These are phyloP conservation scores for Phlebiopsis gigantea DNA, from an alignment of 768 basidiomycete genomes.

Conservation along the genomic window DNA sequence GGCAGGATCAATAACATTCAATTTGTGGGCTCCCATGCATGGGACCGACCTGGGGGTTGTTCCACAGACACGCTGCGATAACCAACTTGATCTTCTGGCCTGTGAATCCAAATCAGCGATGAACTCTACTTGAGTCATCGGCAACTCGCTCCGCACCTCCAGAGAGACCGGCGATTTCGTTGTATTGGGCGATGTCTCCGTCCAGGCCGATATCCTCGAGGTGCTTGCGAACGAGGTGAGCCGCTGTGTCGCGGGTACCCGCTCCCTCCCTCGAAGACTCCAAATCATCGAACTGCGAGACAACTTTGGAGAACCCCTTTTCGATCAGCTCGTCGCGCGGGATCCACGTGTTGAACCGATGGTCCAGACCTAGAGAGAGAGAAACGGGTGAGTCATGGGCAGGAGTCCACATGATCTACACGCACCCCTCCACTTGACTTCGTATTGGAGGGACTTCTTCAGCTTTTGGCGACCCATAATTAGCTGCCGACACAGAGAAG, in stretches of 20 bases:
- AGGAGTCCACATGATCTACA: neutral
- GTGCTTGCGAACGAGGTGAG: slow-evolving; percentile 80
- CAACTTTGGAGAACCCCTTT: slow-evolving; percentile 85
- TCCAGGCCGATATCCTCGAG: slow-evolving; percentile 94
- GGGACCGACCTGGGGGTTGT: slow-evolving; percentile 75
- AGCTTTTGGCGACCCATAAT: slow-evolving; percentile 95
- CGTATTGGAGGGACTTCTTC: slow-evolving; percentile 94
- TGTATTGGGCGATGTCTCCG: slow-evolving; percentile 97
- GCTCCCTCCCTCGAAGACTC: slow-evolving; percentile 96
- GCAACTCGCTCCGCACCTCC: slow-evolving; percentile 53
- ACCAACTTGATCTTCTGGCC: slow-evolving; percentile 97
- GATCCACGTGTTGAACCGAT: slow-evolving; percentile 89
- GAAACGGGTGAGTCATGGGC: neutral
- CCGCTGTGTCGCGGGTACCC: slow-evolving; percentile 81
- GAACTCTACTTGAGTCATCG: slow-evolving; percentile 2
- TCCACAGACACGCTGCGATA: slow-evolving; percentile 93
- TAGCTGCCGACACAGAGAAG: slow-evolving; percentile 37
- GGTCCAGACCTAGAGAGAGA: slow-evolving; percentile 47
- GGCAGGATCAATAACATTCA: slow-evolving; percentile 4
- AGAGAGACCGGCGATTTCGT: slow-evolving; percentile 90
- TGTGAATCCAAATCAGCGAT: slow-evolving; percentile 23
- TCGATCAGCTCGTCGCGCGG: slow-evolving; percentile 79
- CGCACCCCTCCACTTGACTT: slow-evolving; percentile 72
- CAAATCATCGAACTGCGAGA: slow-evolving; percentile 94
- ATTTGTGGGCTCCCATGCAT: neutral